Evolutionary conservation across 2,329 filamentous ascomycete species (phyloP), one percentile per base, ranked within the genome.

Genomic region (Verticillium tricorpus): DNA sequence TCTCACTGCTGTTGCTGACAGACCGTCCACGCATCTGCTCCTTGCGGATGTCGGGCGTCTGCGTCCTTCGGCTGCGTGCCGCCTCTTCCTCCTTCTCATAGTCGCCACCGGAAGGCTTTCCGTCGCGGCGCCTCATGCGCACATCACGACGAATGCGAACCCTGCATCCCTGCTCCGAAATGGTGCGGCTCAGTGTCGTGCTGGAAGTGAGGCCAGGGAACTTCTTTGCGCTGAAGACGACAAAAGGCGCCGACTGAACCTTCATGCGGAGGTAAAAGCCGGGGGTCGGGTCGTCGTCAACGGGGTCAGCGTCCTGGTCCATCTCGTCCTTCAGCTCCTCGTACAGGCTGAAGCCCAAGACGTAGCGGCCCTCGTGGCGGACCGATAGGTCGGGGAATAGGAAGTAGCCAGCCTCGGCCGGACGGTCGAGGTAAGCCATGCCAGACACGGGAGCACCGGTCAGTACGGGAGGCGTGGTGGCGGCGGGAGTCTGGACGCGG

Each of bases 301-400:
- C 71, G 56, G 69, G 70, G 63, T 78, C 75, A 67, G 85, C 65
- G 77, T 96, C 91, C 61, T 88, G 85, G 75, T 97, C 93, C 74
- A 89, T 89, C 62, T 85, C 79, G 62, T 96, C 89, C 81, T 97
- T 97, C 72, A 93, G 89, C 73, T 96, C 91, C 78, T 99, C 95
- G 69, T 95, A 98, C 37, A 99, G 80, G 70, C 92, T 93, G 77
- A 99, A 98, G 65, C 88, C 91, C 60, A 99, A 79, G n/a, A 89
- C 85, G 75, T 97, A 99, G 68, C 89, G 89, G 65, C 95, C 95
- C 76, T 99, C 95, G 71, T 99, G 94, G 61, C 95, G 89, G 57
- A 99, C 94, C 0, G 94, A 97, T 32, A 98, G 81, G 75, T 99
- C 95, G 3, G 95, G 95, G 74, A 99, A 99, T 74, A 99, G 91